These are phyloP conservation scores for Bryum argenteum DNA, from an alignment of 225 moss, liverwort and hornwort genomes.

Conservation along the genomic window DNA sequence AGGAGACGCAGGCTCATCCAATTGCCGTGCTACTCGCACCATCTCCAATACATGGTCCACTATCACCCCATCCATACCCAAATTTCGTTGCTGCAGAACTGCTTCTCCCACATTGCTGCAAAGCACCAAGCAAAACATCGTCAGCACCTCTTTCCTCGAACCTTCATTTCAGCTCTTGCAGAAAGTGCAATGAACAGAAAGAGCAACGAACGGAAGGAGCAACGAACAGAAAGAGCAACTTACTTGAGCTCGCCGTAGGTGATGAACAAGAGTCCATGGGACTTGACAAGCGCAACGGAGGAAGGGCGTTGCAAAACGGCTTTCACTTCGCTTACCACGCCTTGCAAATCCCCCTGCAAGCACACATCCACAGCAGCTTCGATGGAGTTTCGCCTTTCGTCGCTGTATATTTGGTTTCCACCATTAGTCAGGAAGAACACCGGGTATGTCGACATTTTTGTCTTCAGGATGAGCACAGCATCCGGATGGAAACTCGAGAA, in stretches of 20 bases:
- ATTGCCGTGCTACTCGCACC: slow-evolving; percentile 48
- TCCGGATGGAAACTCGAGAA: slow-evolving; percentile 87
- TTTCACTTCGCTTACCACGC: slow-evolving; percentile 75
- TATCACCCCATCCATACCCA: slow-evolving; percentile 78
- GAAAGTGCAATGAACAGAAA: too few species aligned
- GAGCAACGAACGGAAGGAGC: not conserved
- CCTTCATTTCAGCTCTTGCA: too few species aligned
- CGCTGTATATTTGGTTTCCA: slow-evolving; percentile 30
- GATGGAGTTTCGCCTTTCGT: slow-evolving; percentile 74
- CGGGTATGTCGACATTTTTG: slow-evolving; percentile 52
- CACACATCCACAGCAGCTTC: slow-evolving; percentile 77
- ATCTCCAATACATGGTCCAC: slow-evolving; percentile 89
- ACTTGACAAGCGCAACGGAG: slow-evolving; percentile 53
- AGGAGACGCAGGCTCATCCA: slow-evolving; percentile 26
- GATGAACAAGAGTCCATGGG: slow-evolving; percentile 63
- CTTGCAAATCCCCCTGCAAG: slow-evolving; percentile 61
- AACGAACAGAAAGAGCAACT: slow-evolving; percentile 11
- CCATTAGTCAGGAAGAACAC: slow-evolving; percentile 77
- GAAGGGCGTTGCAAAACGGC: slow-evolving; percentile 55
- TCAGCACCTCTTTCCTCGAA: too few species aligned
- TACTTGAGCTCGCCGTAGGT: slow-evolving; percentile 89
- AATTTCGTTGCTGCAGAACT: slow-evolving; percentile 53
- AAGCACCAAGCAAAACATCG: not conserved
- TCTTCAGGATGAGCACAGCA: slow-evolving; percentile 61
- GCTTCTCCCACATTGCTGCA: slow-evolving; percentile 89